A percentile compares a stretch with the other conserved stretches of the same genome.
Evolutionary conservation across 2,329 filamentous ascomycete species (phyloP).

Genomic region (Cordyceps tenuipes): DNA sequence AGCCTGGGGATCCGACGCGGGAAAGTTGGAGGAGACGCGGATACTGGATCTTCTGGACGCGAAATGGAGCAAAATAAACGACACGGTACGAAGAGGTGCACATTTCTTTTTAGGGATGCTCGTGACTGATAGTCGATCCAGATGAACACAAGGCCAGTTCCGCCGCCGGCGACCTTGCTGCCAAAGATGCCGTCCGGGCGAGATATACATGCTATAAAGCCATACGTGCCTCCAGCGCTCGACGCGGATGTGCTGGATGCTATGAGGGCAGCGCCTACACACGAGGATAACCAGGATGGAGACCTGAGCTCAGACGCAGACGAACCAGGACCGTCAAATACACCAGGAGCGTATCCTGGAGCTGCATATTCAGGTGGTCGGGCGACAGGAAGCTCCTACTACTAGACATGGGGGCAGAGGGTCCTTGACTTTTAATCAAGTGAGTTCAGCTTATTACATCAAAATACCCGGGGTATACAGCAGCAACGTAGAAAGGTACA

Average conservation of each 20-base stretch:
- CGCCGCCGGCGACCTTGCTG: constrained; percentile 61
- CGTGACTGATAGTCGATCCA: constrained; percentile 24
- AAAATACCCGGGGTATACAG: neutral
- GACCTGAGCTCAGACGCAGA: constrained; percentile 33
- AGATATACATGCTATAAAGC: constrained; percentile 68
- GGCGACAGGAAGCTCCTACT: constrained; percentile 29
- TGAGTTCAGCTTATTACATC: neutral
- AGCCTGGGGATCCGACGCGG: constrained; percentile 75
- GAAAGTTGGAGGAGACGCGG: constrained; percentile 72
- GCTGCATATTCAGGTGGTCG: constrained; percentile 28
- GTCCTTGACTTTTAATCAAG: neutral
- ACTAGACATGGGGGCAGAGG: constrained; percentile 16
- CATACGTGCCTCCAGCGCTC: constrained; percentile 57
- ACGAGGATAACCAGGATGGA: constrained; percentile 25
- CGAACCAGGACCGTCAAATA: constrained; percentile 21
- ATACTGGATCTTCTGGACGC: constrained; percentile 78
- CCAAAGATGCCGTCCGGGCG: constrained; percentile 79
- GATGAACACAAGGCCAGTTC: constrained; percentile 74
- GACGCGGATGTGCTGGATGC: constrained; percentile 56
- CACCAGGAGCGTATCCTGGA: constrained; percentile 44
- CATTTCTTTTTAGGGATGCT: constrained; percentile 1
- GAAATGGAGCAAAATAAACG: constrained; percentile 91
- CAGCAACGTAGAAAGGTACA: neutral
- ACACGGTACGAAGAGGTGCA: constrained; percentile 54
- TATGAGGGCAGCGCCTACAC: constrained; percentile 39